These are phyloP conservation scores for Aspergillus udagawae DNA, from an alignment of 2,329 filamentous ascomycete genomes.

Conservation along the genomic window DNA sequence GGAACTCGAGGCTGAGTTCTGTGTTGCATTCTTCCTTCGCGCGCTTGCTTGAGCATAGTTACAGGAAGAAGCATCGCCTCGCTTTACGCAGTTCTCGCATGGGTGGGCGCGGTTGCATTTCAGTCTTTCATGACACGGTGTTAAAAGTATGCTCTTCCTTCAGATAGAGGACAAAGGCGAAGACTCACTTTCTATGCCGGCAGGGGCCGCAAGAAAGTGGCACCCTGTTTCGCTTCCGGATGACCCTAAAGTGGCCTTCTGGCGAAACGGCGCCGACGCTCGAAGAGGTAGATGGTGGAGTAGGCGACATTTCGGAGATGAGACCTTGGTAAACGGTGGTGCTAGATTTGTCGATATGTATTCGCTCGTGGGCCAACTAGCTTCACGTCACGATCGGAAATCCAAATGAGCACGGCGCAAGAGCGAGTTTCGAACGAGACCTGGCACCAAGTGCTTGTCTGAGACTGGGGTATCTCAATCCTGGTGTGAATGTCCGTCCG, in stretches of 20 bases:
- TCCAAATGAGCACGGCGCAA: background rate
- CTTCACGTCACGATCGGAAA: background rate
- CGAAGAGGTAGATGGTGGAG: conserved; percentile 60
- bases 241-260: conserved; percentile 79
- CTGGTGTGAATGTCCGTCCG: background rate
- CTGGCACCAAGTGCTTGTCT: background rate
- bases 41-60: conserved; percentile 68
- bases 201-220: conserved; percentile 90
- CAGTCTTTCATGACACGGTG: conserved; percentile 47
- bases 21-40: conserved; percentile 64
- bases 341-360: background rate
- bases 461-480: background rate
- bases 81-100: conserved; percentile 92
- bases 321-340: background rate
- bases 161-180: conserved; percentile 10
- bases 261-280: conserved; percentile 71
- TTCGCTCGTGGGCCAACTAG: background rate
- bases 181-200: conserved; percentile 77
- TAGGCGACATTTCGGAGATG: conserved; percentile 34
- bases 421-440: background rate
- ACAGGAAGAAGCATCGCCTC: conserved; percentile 75
- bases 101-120: conserved; percentile 92
- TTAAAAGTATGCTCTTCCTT: background rate
- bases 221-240: conserved; percentile 86
- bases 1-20: conserved; percentile 55